A percentile compares a stretch with the other conserved stretches of the same genome.
phyloP scores from a whole-genome alignment of 345 rosid species.

The Lumnitzera racemosa region DNA sequence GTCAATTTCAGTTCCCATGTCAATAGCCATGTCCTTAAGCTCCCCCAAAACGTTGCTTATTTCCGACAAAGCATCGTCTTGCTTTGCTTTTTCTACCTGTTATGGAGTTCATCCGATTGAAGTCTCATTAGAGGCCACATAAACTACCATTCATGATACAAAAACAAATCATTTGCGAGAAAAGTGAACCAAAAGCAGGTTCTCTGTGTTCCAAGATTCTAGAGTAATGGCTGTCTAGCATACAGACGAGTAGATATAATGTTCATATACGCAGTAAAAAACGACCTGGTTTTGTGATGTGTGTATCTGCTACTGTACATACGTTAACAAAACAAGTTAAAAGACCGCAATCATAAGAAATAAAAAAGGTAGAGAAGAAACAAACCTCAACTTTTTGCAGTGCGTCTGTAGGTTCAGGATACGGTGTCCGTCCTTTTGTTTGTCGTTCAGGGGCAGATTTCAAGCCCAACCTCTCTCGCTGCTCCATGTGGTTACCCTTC shows the following conservation, averaged over 20 bases:
- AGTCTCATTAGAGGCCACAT: slow-evolving; percentile 1
- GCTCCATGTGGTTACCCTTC: slow-evolving; percentile 60
- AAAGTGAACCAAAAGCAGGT: not conserved
- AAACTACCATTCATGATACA: not conserved
- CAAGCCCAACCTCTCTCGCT: slow-evolving; percentile 81
- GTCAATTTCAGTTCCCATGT: slow-evolving; percentile 79
- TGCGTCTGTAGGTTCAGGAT: slow-evolving; percentile 55
- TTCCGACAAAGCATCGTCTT: slow-evolving; percentile 70
- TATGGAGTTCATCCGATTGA: slow-evolving; percentile 1
- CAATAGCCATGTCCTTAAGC: slow-evolving; percentile 74
- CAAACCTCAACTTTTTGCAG: slow-evolving; percentile 80
- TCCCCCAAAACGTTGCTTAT: slow-evolving; percentile 66
- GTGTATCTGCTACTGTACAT: no score
- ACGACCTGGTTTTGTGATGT: no score
- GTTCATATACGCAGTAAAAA: no score
- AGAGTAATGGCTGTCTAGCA: no score
- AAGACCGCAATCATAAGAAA: not conserved
- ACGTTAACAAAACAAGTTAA: no score
- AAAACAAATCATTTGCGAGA: not conserved
- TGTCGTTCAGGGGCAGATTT: slow-evolving; percentile 38
- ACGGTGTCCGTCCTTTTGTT: slow-evolving; percentile 30
- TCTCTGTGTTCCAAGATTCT: not conserved
- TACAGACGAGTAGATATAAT: no score
- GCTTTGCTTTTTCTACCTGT: slow-evolving; percentile 76
- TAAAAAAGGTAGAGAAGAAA: not conserved